Evolutionary conservation across 139 green algal species (phyloP), one percentile per base, ranked within the genome.

Genomic region (Pleodorina starrii): DNA sequence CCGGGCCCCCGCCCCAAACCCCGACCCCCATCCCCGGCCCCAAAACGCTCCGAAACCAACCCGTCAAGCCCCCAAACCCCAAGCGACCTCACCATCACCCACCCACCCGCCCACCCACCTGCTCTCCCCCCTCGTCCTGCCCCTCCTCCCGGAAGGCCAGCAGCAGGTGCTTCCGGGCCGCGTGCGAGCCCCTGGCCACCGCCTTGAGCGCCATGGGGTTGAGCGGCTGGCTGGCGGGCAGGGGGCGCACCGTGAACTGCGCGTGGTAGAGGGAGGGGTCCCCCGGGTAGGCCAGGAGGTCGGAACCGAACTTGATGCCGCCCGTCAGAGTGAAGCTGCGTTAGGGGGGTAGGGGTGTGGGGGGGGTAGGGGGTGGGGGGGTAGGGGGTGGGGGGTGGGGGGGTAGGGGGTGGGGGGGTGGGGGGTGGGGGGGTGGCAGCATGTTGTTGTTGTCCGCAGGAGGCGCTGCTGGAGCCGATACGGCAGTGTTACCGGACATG

Each of bases 261-360:
- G 96, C 95, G 90, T 98, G 96, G 89, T 94, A 98, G 35, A 96
- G 84, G 29, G 83, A 87, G 35, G 96, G 95, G 84, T 98, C 96
- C 0, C 94, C 96, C 6, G 94, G 94, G 86, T 98, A 98, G 0
- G 95, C 88, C 59, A 98, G 74, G 36, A 93, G 93, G 87, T 97
- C 93, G 19, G 95, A 93, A 0, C 96, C 96, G 94, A 98, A 98
- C 76, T 98, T 98, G 87, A 91, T 85, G 32, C 96, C 96, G 16
- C 85, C 89, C 7, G 96, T 97, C 9, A 97, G 43, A 4, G 51
- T 91, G 85, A 93, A 95, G 5, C 95, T 95, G 89, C 5, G 75
- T 11, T 69, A 42, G n/a, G 43, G 63, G n/a, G n/a, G n/a, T n/a
- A n/a, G n/a, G n/a, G n/a, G n/a, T n/a, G n/a, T n/a, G n/a, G n/a